A percentile compares a stretch with the other conserved stretches of the same genome.
These are phyloP conservation scores for Talaromyces sp. DNA, from an alignment of 2,329 filamentous ascomycete species.

Conservation along the genomic window DNA sequence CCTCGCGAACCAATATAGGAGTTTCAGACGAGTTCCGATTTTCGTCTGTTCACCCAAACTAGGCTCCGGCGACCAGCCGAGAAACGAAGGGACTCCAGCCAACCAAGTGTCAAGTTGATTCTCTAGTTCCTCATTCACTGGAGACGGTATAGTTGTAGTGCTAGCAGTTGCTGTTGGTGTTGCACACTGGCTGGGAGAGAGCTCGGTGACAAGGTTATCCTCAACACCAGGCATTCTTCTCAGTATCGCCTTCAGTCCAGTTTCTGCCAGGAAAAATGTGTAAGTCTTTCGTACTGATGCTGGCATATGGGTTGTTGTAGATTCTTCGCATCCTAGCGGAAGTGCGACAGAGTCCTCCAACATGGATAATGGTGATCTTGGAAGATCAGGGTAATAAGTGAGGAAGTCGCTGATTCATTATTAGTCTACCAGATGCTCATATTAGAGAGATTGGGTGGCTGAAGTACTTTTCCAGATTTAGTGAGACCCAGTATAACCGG, in stretches of 20 bases:
- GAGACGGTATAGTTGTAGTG: neutral
- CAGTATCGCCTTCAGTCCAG: constrained; percentile 1
- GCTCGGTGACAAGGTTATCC: neutral
- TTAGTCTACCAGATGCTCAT: neutral
- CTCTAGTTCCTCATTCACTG: constrained; percentile 3
- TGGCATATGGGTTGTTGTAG: neutral
- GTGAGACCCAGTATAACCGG: neutral
- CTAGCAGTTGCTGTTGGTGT: neutral
- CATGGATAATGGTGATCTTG: neutral
- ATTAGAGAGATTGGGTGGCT: neutral
- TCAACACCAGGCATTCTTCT: neutral
- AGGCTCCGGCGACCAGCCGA: constrained; percentile 2
- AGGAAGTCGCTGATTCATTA: neutral
- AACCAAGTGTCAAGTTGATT: neutral
- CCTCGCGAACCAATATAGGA: constrained; percentile 1
- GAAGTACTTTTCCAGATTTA: neutral
- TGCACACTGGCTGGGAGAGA: neutral
- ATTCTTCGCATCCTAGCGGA: neutral
- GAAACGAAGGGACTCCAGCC: neutral
- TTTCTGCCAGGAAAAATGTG: constrained; percentile 1
- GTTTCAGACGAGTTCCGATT: constrained; percentile 1
- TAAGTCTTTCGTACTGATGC: neutral
- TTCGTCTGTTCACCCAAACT: neutral
- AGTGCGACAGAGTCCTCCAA: constrained; percentile 1
- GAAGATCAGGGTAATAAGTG: neutral